Conservation (phyloP, 306 rosid species). For the Acacia crassicarpa region DNA sequence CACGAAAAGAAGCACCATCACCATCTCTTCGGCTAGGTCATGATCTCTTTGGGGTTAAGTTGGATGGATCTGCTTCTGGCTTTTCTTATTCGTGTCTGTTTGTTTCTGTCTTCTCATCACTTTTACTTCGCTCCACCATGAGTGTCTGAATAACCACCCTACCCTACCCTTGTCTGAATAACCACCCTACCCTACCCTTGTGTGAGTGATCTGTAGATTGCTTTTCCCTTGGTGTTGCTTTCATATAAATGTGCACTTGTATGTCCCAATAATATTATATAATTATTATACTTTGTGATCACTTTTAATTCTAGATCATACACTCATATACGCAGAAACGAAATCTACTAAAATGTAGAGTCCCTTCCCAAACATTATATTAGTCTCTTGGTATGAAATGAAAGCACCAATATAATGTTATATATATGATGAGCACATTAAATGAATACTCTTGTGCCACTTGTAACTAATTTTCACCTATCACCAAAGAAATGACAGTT, state of each 20-base stretch:
- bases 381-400: no score
- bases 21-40: constrained; percentile 51
- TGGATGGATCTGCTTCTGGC: background rate
- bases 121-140: background rate
- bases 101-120: background rate
- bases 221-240: background rate
- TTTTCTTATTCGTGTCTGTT: background rate
- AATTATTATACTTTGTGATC: background rate
- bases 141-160: background rate
- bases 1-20: constrained; percentile 71
- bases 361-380: no score
- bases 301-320: background rate
- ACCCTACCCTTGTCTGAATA: background rate
- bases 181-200: background rate
- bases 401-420: no score
- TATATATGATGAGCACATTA: no score
- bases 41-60: no score
- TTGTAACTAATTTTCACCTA: no score
- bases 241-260: background rate
- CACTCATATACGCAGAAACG: no score
- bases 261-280: background rate
- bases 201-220: background rate
- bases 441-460: no score
- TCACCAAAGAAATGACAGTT: no score
- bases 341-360: no score